Percentiles rank a stretch among this genome's conserved stretches.
These are phyloP conservation scores for Alternaria solani DNA, from an alignment of 2,329 filamentous ascomycete species.

Conservation along the genomic window DNA sequence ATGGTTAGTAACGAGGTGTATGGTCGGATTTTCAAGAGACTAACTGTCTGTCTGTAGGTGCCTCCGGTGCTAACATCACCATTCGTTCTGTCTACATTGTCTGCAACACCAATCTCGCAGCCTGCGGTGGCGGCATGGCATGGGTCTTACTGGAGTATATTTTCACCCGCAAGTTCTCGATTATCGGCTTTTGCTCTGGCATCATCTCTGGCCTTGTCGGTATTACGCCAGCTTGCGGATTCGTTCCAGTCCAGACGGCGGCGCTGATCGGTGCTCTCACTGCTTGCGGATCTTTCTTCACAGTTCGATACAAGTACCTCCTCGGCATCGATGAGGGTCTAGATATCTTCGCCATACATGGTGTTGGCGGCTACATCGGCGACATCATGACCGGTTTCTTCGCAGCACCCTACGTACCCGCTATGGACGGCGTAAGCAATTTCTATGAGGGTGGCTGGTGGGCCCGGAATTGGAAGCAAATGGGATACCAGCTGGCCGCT, in stretches of 20 bases:
- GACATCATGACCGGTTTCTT: conserved; percentile 67
- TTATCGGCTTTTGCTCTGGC: conserved; percentile 63
- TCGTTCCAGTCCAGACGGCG: conserved; percentile 61
- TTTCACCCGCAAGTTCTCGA: conserved; percentile 58
- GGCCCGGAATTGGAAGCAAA: conserved; percentile 62
- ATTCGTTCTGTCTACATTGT: conserved; percentile 64
- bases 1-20: conserved; percentile 45
- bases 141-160: conserved; percentile 65
- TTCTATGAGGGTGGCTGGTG: conserved; percentile 60
- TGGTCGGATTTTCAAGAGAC: too few relatives aligned
- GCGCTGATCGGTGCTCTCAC: conserved; percentile 63
- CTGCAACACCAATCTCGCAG: conserved; percentile 67
- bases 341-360: conserved; percentile 68
- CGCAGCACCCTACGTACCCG: conserved; percentile 59
- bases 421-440: conserved; percentile 61
- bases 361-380: conserved; percentile 66
- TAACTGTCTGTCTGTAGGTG: conserved; percentile 21
- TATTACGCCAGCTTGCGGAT: conserved; percentile 67
- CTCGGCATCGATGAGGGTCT: conserved; percentile 65
- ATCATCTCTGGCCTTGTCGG: conserved; percentile 66
- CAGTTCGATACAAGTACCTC: conserved; percentile 59
- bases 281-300: conserved; percentile 57
- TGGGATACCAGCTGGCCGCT: conserved; percentile 66
- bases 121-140: conserved; percentile 62
- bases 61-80: conserved; percentile 59